phyloP scores from a whole-genome alignment of 2,329 filamentous ascomycete species.

The Teratosphaeria nubilosa region DNA sequence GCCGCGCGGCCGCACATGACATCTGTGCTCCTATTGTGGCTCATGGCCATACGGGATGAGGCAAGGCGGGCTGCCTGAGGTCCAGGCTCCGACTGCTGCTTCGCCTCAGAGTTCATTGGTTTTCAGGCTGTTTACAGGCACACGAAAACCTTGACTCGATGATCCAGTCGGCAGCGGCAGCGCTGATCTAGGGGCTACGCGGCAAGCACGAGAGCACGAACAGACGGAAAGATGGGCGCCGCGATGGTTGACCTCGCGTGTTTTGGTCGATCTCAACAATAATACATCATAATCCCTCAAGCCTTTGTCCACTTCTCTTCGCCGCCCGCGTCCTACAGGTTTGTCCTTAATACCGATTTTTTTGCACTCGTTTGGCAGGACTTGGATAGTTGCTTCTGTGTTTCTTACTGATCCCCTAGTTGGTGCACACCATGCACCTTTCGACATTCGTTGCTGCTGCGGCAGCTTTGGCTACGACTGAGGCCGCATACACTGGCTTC shows the following conservation, averaged over 20 bases:
- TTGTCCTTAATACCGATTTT: neutral
- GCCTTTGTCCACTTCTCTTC: neutral
- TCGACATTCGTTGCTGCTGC: slow-evolving; percentile 27
- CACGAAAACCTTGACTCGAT: neutral
- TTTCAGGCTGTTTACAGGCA: neutral
- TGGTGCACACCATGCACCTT: slow-evolving; percentile 21
- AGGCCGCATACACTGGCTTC: slow-evolving; percentile 50
- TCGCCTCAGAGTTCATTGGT: neutral
- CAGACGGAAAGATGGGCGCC: neutral
- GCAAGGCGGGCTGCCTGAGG: neutral
- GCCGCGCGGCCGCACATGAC: neutral
- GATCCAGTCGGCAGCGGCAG: slow-evolving; percentile 1
- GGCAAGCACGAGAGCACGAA: neutral
- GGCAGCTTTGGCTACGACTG: slow-evolving; percentile 29
- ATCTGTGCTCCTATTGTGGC: slow-evolving; percentile 1
- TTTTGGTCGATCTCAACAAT: neutral
- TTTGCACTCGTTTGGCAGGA: neutral
- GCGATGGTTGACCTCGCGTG: neutral
- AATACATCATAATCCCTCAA: neutral
- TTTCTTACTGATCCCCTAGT: neutral
- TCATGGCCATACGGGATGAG: neutral
- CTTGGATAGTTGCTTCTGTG: neutral
- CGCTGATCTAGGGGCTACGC: neutral
- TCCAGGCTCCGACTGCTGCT: neutral
- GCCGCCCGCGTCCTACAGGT: neutral